phyloP scores from a whole-genome alignment of 1,284 basidiomycete genomes.

The Marasmius oreades region DNA sequence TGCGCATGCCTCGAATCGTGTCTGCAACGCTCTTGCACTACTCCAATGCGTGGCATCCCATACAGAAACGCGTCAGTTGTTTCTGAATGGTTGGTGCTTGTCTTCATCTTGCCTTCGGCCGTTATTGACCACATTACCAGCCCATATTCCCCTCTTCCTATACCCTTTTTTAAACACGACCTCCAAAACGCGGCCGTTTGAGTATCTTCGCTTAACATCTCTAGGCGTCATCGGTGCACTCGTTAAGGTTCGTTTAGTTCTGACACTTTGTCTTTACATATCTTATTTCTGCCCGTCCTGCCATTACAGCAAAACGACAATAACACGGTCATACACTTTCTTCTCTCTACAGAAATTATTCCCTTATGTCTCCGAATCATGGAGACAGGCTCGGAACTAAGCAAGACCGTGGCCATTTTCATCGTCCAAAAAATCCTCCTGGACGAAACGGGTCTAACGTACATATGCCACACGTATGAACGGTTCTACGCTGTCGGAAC shows the following conservation, averaged over 20 bases:
- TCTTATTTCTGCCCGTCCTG: not conserved
- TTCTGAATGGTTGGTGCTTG: conserved; percentile 72
- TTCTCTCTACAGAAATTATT: conserved; percentile 99
- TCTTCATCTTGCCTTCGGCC: not conserved
- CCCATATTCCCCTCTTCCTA: conserved; percentile 97
- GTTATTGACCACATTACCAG: conserved; percentile 38
- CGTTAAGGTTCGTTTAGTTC: conserved; percentile 68
- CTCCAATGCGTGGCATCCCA: conserved; percentile 98
- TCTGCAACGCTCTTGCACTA: conserved; percentile 97
- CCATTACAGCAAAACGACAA: conserved; percentile 91
- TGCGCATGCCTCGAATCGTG: conserved; percentile 98
- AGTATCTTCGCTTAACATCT: conserved; percentile 96
- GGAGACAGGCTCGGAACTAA: conserved; percentile 99
- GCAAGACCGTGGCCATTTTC: conserved; percentile 99
- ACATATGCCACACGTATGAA: conserved; percentile 99
- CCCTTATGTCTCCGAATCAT: conserved; percentile 99
- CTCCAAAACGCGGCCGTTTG: conserved; percentile 97
- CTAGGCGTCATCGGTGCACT: conserved; percentile 98
- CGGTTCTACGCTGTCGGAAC: conserved; percentile 99
- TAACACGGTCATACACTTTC: conserved; percentile 97
- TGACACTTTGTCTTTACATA: not conserved
- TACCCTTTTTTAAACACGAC: conserved; percentile 99
- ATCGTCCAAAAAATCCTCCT: conserved; percentile 99
- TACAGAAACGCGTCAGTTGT: conserved; percentile 88
- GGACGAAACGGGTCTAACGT: conserved; percentile 96